These are phyloP conservation scores for Bipolaris victoriae DNA, from an alignment of 2,329 filamentous ascomycete species.

Conservation along the genomic window DNA sequence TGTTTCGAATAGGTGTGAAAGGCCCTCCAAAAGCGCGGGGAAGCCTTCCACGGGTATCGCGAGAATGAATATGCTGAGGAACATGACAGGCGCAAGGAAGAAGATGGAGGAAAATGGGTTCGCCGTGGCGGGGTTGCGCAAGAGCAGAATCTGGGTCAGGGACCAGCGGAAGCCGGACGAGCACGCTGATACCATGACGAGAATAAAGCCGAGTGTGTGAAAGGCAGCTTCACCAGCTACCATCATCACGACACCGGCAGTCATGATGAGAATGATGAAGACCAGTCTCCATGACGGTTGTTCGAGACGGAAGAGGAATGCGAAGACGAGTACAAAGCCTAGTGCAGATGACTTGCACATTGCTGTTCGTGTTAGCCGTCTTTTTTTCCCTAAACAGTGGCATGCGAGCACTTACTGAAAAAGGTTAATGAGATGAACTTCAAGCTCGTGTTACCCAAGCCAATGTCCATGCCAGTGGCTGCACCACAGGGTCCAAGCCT, in stretches of 20 bases:
- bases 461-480: constrained; percentile 94
- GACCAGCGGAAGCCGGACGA: constrained; percentile 97
- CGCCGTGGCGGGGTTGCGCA: constrained; percentile 90
- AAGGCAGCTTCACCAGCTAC: constrained; percentile 94
- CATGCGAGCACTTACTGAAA: constrained; percentile 64
- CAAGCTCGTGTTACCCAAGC: constrained; percentile 91
- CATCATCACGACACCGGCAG: constrained; percentile 94
- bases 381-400: not conserved
- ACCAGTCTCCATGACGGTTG: constrained; percentile 84
- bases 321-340: constrained; percentile 93
- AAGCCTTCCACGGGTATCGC: constrained; percentile 88
- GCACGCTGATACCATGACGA: constrained; percentile 92
- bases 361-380: constrained; percentile 51
- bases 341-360: constrained; percentile 99
- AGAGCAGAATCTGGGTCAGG: constrained; percentile 94
- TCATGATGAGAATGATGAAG: constrained; percentile 90
- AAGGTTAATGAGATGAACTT: constrained; percentile 97
- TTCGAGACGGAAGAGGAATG: constrained; percentile 91
- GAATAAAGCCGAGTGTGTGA: constrained; percentile 80
- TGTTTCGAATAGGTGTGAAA: constrained; percentile 66
- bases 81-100: constrained; percentile 98
- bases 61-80: constrained; percentile 77
- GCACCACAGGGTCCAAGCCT: constrained; percentile 89
- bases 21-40: constrained; percentile 67
- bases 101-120: constrained; percentile 98